Evolutionary conservation across 2,329 filamentous ascomycete genomes (phyloP), one percentile per base, ranked within the genome.

Genomic region (Thelonectria olida): DNA sequence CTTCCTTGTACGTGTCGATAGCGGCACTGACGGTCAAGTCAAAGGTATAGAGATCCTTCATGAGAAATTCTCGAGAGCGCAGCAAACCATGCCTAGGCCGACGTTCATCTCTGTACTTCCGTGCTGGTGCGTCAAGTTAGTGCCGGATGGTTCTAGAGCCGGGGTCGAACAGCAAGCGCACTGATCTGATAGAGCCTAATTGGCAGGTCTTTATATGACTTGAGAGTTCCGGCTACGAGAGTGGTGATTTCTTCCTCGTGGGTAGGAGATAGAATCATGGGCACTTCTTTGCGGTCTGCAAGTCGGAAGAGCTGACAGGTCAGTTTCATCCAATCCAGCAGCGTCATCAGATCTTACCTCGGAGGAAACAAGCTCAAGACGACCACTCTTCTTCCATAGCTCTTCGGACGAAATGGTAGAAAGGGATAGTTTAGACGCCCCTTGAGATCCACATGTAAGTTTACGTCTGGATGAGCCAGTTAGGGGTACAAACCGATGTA

Each of bases 31-130:
- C 75, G 4, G 84, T 90, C 34, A 84, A 80, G 73, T 99, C 96
- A 73, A 99, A 99, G 0, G 94, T 97, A 75, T 99, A 99, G 1
- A 99, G 85, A 76, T 99, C 96, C 77, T 99, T 99, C 96, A 99
- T 99, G 68, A 93, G 80, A 71, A 99, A 99, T 73, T 99, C 96
- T 63, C 93, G 89, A 1, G 92, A 91, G 9, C 96, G 89, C 8
- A 99, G 82, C 2, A 99, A 82, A 12, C 96, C 96, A 69, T 97
- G 92, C 28, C 96, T 87, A 19, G 96, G 96, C 23, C 96, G 86
- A 58, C 90, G 86, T 78, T 99, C 96, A 79, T 99, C 96, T 49
- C 96, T 88, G 73, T 98, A 99, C 77, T 99, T 99, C 47, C 95
- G 87, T 27, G 92, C 90, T 92, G 63, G 17, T 25, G 25, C 2